These are phyloP conservation scores for Xylona heveae DNA, from an alignment of 495 filamentous ascomycete species.

Conservation along the genomic window DNA sequence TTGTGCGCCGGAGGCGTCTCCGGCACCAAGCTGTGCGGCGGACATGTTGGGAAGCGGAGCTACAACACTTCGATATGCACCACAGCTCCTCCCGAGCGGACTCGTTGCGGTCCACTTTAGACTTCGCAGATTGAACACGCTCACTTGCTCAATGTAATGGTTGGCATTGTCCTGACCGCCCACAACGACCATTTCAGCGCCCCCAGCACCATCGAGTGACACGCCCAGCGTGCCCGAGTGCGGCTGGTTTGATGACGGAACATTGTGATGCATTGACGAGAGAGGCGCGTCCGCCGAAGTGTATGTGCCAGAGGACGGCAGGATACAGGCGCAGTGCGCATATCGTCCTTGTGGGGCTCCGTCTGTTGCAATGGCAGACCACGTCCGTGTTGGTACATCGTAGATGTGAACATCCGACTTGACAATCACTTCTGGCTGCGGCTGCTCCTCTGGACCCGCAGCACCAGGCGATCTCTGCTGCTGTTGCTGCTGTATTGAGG, in stretches of 20 bases:
- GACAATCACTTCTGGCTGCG: conserved; percentile 76
- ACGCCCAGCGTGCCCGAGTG: conserved; percentile 76
- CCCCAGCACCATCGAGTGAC: conserved; percentile 70
- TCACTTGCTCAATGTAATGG: conserved; percentile 96
- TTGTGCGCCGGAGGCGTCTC: conserved; percentile 18
- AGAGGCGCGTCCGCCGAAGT: conserved; percentile 62
- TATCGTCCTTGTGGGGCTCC: conserved; percentile 87
- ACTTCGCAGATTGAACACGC: conserved; percentile 92
- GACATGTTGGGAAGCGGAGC: conserved; percentile 52
- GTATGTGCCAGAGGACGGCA: conserved; percentile 72
- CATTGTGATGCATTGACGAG: conserved; percentile 77
- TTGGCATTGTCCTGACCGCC: conserved; percentile 95
- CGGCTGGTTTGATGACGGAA: conserved; percentile 41
- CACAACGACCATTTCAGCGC: conserved; percentile 92
- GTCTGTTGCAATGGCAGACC: conserved; percentile 61
- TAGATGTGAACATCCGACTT: conserved; percentile 98
- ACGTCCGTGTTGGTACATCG: conserved; percentile 65
- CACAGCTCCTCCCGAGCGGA: conserved; percentile 69
- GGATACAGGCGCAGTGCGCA: conserved; percentile 85
- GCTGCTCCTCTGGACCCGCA: conserved; percentile 34
- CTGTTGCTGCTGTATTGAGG: conserved; percentile 14
- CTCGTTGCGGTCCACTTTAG: conserved; percentile 86
- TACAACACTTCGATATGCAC: conserved; percentile 89
- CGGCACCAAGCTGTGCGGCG: conserved; percentile 49
- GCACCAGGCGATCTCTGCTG: too few species aligned